These are phyloP conservation scores for Straminergon stramineum DNA, from an alignment of 225 moss, liverwort and hornwort species.

Conservation along the genomic window DNA sequence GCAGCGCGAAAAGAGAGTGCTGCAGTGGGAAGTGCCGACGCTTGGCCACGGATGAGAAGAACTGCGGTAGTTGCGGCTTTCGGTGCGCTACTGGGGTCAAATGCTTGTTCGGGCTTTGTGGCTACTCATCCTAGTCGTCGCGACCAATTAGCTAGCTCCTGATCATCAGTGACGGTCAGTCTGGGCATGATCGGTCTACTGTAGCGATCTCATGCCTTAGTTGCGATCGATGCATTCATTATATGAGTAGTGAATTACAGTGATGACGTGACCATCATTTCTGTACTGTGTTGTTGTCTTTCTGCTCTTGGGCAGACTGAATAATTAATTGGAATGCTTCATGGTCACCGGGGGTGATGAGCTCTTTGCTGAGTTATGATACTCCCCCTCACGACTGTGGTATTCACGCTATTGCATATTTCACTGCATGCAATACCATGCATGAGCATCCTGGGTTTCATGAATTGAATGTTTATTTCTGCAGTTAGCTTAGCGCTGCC, in stretches of 20 bases:
- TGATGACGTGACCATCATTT: neutral
- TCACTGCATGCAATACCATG: neutral
- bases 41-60: constrained; percentile 29
- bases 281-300: constrained; percentile 1
- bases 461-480: neutral
- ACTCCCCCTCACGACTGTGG: neutral
- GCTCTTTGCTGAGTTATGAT: neutral
- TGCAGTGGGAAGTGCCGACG: constrained; percentile 50
- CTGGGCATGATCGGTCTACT: neutral
- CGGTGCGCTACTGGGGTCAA: constrained; percentile 19
- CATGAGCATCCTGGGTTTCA: neutral
- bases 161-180: neutral
- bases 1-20: constrained; percentile 21
- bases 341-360: neutral
- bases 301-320: neutral
- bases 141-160: neutral
- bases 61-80: constrained; percentile 30
- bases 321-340: neutral
- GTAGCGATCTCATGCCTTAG: neutral
- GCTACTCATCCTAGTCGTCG: constrained; percentile 7
- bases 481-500: neutral
- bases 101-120: constrained; percentile 46
- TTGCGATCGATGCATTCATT: neutral
- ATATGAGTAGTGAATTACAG: neutral
- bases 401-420: neutral